A percentile compares a stretch with the other conserved stretches of the same genome.
Conservation (phyloP, 2,329 filamentous ascomycete genomes). For the Sporothrix mexicana region DNA sequence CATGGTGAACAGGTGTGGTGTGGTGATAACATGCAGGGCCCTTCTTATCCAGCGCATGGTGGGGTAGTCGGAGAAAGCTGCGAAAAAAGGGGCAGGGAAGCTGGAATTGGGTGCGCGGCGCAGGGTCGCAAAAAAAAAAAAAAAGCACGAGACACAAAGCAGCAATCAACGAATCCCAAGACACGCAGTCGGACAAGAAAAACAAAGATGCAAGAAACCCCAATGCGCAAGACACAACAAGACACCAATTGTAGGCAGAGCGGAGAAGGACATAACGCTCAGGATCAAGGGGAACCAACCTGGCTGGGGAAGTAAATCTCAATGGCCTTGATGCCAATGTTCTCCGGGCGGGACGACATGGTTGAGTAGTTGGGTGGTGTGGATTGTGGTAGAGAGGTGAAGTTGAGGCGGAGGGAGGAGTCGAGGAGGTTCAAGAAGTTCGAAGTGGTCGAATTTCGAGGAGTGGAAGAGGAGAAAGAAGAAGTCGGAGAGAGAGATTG, state of each 20-base stretch:
- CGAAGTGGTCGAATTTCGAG: conserved; percentile 23
- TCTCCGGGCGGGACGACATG: conserved; percentile 80
- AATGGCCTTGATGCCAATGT: conserved; percentile 92
- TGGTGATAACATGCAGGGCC: conserved; percentile 17
- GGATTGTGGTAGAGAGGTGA: not conserved
- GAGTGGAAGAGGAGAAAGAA: not conserved
- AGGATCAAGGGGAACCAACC: conserved; percentile 57
- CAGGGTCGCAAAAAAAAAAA: conserved; percentile 24
- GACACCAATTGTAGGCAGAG: no score
- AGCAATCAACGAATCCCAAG: not conserved
- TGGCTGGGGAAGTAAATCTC: conserved; percentile 87
- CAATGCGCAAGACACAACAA: not conserved
- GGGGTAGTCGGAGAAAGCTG: conserved; percentile 21
- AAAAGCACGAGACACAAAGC: conserved; percentile 18
- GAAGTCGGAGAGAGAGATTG: conserved; percentile 3
- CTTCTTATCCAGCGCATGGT: conserved; percentile 22
- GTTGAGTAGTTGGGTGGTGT: conserved; percentile 37
- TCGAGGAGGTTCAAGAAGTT: not conserved
- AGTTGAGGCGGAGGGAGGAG: not conserved
- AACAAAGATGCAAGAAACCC: not conserved
- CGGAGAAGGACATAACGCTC: not conserved
- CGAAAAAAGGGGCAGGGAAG: conserved; percentile 14
- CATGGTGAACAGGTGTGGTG: not conserved
- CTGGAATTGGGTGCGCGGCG: not conserved
- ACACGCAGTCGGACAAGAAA: not conserved